Evolutionary conservation across 2,329 filamentous ascomycete genomes (phyloP).

Genomic region (Conoideocrella luteorostrata): DNA sequence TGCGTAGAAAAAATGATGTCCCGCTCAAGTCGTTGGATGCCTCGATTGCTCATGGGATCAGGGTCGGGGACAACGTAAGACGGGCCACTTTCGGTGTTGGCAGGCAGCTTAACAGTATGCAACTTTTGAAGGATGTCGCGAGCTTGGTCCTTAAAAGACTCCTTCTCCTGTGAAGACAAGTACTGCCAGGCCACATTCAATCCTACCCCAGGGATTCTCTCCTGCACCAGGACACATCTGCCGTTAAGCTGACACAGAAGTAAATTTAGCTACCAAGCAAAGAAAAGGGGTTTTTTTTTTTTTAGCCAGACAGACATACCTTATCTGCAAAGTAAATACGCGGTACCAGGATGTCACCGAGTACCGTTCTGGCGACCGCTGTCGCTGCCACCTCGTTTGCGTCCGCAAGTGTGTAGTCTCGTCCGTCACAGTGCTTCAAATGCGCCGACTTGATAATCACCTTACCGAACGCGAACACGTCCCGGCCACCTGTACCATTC

Average conservation of each 20-base stretch:
- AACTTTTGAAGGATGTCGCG: background rate
- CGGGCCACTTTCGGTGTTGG: too few relatives aligned
- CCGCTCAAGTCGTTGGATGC: slow-evolving; percentile 25
- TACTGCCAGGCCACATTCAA: slow-evolving; percentile 31
- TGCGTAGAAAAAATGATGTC: slow-evolving; percentile 28
- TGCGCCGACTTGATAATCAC: slow-evolving; percentile 34
- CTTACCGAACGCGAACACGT: slow-evolving; percentile 35
- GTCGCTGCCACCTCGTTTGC: slow-evolving; percentile 32
- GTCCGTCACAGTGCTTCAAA: slow-evolving; percentile 16
- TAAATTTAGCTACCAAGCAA: background rate
- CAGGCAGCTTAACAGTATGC: background rate
- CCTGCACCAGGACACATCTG: slow-evolving; percentile 29
- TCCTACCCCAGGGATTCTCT: slow-evolving; percentile 30
- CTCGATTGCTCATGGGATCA: too few relatives aligned
- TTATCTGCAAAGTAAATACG: slow-evolving; percentile 32
- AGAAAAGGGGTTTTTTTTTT: too few relatives aligned
- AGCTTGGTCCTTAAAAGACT: slow-evolving; percentile 6
- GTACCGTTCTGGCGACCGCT: slow-evolving; percentile 20
- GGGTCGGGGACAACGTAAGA: too few relatives aligned
- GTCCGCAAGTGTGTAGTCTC: slow-evolving; percentile 34
- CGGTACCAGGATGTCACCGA: slow-evolving; percentile 26
- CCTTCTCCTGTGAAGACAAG: slow-evolving; percentile 16
- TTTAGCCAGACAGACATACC: slow-evolving; percentile 17
- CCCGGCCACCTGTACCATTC: slow-evolving; percentile 27
- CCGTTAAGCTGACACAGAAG: slow-evolving; percentile 25